Evolutionary conservation across 345 rosid genomes (phyloP), one percentile per base, ranked within the genome.

Genomic region (Barbarea vulgaris): DNA sequence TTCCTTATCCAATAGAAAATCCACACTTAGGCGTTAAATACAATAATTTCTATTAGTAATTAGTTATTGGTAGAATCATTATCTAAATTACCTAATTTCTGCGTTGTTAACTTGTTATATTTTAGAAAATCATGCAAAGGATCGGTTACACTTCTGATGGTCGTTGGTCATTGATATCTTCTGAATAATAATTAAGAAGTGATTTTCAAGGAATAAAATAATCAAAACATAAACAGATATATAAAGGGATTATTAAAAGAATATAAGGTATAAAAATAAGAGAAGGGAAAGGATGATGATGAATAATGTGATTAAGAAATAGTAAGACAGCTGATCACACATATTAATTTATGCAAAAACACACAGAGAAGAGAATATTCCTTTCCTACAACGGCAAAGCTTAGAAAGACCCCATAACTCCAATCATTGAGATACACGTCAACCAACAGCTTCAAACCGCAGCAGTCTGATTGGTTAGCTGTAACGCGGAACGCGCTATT

Each of bases 401-500:
- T 55, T 34, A 42, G 24, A 62, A 44, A n/a, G 52, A 24, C 13
- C 51, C 52, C 70, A 54, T 4, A 24, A 3, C 22, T 51, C 62
- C 56, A 68, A 76, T 76, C 5, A 76, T 70, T 70, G 60, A 70
- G 42, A 34, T 24, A 69, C 80, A 63, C 75, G 75, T 77, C 59
- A 62, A 55, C 50, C 69, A 33, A 55, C 50, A 77, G 36, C 34
- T 62, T 53, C 7, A 22, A 61, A 76, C 30, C 60, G 19, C 28
- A 54, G 6, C 5, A 28, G 0, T 63, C 28, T 64, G 61, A 47
- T 71, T 71, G 37, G 33, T 77, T 77, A 70, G 80, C 80, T 77
- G 80, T 77, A 70, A 70, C 80, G 76, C 80, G 80, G 6, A 64
- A 77, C 80, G 80, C 80, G 80, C n/a, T 77, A 70, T 77, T 55